Base-by-base conservation (phyloP, 164 flowering plant genomes). In the Vitis labrusca region DNA sequence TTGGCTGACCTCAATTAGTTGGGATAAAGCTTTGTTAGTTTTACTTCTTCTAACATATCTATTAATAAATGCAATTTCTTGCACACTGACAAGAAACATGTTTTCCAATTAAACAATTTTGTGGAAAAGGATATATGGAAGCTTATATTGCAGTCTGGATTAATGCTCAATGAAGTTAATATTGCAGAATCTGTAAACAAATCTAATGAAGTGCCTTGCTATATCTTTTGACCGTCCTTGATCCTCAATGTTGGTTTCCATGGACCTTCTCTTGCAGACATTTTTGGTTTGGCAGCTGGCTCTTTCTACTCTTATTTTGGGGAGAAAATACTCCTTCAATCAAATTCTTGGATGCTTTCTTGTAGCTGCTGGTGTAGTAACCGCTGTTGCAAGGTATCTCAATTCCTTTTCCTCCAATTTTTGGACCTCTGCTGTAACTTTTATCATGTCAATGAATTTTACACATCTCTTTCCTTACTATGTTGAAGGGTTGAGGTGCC, bases 271-370 rank as follows among this genome's bases (percentile, higher is more conserved):
- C 3, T 75, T 78, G 84, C 97, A 93, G 98, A 89, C 91, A 29
- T 91, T 91, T 85, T 76, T 93, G 82, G 95, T 91, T 70, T 93
- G 98, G 98, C 98, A 93, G 77, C 83, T 93, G 75, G 54, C 64
- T 53, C 84, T 93, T 70, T 89, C 98, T 30, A 55, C 77, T 29
- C 29, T 89, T 73, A 73, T 93, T 71, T 74, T 93, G 53, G 89
- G 91, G 49, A 84, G 88, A 77, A 85, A 59, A 59, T 91, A 88
- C 74, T 76, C 91, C 19, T 59, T 82, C 29, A 88, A 73, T 78
- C 89, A 87, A 78, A 82, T 90, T 65, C 61, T 69, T 60, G 98
- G 97, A 70, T 91, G 98, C 85, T 78, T 93, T 32, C 91, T 93
- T 76, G 96, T 93, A 61, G 97, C 94, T 71, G 78, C 77, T 71